Percentiles rank a stretch among this genome's conserved stretches.
phyloP scores from a whole-genome alignment of 2,329 filamentous ascomycete species.

The Rugonectria rugulosa region DNA sequence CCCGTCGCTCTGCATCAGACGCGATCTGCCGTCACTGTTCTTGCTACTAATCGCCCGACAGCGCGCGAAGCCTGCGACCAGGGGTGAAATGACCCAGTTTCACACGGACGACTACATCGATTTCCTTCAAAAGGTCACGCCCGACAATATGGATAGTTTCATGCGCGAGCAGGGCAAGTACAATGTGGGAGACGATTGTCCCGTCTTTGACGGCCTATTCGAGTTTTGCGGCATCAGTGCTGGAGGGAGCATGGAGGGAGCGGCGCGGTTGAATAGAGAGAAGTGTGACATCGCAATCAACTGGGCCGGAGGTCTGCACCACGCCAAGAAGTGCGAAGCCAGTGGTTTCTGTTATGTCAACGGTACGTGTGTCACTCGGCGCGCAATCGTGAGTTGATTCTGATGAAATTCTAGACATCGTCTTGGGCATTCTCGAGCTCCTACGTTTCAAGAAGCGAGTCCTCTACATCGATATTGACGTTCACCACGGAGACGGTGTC shows the following conservation, averaged over 20 bases:
- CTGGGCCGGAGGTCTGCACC: constrained; percentile 96
- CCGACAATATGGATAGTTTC: constrained; percentile 97
- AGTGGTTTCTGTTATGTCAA: constrained; percentile 99
- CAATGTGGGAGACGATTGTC: constrained; percentile 96
- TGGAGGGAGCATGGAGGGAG: constrained; percentile 92
- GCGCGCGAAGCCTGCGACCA: constrained; percentile 86
- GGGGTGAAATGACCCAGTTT: constrained; percentile 91
- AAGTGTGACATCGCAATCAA: constrained; percentile 98
- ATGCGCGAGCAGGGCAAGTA: constrained; percentile 90
- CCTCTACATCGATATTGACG: constrained; percentile 97
- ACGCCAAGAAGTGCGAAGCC: constrained; percentile 96
- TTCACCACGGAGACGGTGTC: constrained; percentile 92
- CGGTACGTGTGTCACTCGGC: constrained; percentile 60
- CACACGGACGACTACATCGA: constrained; percentile 96
- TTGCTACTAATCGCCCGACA: constrained; percentile 51
- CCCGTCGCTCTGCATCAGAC: neutral
- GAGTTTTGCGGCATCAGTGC: constrained; percentile 96
- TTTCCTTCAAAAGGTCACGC: constrained; percentile 93
- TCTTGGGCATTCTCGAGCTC: constrained; percentile 92
- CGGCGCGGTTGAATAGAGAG: constrained; percentile 84
- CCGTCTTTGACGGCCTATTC: constrained; percentile 97
- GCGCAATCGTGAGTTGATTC: neutral
- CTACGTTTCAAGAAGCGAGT: constrained; percentile 91
- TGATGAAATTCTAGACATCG: constrained; percentile 73
- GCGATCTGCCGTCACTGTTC: neutral